phyloP scores from a whole-genome alignment of 2,329 filamentous ascomycete genomes.

The Verticillium nubilum region DNA sequence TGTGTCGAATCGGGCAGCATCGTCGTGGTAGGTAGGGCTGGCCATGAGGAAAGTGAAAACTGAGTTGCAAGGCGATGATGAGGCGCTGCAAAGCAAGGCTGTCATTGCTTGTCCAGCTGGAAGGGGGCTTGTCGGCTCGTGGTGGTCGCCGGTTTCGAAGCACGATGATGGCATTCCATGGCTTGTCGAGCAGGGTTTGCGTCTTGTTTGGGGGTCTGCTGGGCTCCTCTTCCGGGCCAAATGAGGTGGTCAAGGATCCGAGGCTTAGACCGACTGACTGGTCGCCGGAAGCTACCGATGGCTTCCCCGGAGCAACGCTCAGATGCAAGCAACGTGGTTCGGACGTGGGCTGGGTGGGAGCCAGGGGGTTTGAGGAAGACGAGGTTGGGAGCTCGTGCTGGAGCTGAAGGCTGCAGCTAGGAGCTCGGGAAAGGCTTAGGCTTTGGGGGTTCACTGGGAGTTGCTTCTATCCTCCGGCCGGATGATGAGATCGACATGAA shows the following conservation, averaged over 20 bases:
- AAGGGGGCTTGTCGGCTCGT: not conserved
- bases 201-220: not conserved
- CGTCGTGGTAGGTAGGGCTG: not conserved
- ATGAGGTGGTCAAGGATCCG: not conserved
- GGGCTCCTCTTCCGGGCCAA: not conserved
- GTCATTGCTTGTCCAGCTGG: not conserved
- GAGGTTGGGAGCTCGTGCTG: too few relatives aligned
- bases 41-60: not conserved
- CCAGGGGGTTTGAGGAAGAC: too few relatives aligned
- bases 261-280: not conserved
- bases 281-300: not conserved
- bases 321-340: not conserved
- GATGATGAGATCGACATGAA: not conserved
- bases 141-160: not conserved
- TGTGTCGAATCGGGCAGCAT: not conserved
- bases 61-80: not conserved
- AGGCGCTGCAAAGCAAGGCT: not conserved
- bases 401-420: too few relatives aligned
- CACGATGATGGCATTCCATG: not conserved
- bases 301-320: conserved; percentile 1
- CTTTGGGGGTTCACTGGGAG: too few relatives aligned
- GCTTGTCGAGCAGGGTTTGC: not conserved
- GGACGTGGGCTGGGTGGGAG: not conserved
- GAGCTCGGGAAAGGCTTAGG: too few relatives aligned
- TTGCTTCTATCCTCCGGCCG: too few relatives aligned